Conservation (phyloP, 169 alveolate genomes). For the Plasmodium yoelii region DNA sequence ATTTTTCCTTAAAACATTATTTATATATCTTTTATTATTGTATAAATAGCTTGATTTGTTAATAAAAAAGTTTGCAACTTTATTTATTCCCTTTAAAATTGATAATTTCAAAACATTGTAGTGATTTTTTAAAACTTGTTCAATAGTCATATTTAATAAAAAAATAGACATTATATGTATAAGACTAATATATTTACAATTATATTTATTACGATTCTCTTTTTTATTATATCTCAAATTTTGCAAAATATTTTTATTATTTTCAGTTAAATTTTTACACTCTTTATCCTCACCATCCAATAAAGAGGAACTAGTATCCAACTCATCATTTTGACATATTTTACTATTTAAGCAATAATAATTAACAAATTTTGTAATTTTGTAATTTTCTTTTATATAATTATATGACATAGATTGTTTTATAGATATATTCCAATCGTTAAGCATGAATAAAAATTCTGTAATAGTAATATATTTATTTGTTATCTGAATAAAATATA, state of each 20-base stretch:
- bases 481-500: slow-evolving; percentile 22
- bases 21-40: slow-evolving; percentile 43
- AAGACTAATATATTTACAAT: slow-evolving; percentile 50
- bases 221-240: slow-evolving; percentile 5
- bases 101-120: slow-evolving; percentile 31
- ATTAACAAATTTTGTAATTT: slow-evolving; percentile 5
- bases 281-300: not conserved
- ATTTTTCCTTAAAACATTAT: slow-evolving; percentile 15
- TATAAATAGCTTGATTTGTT: slow-evolving; percentile 9
- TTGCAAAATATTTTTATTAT: not conserved
- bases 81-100: slow-evolving; percentile 36
- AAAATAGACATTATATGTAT: slow-evolving; percentile 35
- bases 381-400: slow-evolving; percentile 18
- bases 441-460: slow-evolving; percentile 10
- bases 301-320: not conserved
- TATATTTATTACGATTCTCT: slow-evolving; percentile 22
- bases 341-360: not conserved
- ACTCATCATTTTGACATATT: not conserved
- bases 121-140: not conserved
- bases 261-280: not conserved
- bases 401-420: slow-evolving; percentile 22
- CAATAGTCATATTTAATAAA: slow-evolving; percentile 22
- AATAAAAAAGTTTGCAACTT: slow-evolving; percentile 56
- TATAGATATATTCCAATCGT: slow-evolving; percentile 2
- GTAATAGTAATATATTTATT: slow-evolving; percentile 17